A percentile compares a stretch with the other conserved stretches of the same genome.
phyloP scores from a whole-genome alignment of 208 protist species.

The Endotrypanum monterogeii region DNA sequence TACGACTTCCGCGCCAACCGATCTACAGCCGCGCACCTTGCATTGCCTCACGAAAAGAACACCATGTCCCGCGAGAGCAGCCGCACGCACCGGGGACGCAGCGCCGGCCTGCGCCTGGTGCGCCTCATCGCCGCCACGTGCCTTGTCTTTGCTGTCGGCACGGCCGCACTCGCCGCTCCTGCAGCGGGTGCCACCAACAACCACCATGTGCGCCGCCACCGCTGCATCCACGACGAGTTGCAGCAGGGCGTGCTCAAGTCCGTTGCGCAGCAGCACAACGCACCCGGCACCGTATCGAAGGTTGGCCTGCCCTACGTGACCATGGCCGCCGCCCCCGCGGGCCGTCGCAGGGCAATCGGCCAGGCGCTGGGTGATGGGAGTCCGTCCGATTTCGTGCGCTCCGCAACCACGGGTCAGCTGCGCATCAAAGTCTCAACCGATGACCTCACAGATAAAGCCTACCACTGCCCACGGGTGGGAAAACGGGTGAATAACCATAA shows the following conservation, averaged over 20 bases:
- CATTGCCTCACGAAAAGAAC: too few species aligned
- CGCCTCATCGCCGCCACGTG: conserved; percentile 24
- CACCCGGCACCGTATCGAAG: neutral
- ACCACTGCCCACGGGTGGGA: conserved; percentile 42
- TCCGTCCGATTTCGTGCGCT: neutral
- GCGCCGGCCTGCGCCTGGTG: conserved; percentile 14
- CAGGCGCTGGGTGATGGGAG: neutral
- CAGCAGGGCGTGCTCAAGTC: conserved; percentile 31
- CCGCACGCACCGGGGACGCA: conserved; percentile 11
- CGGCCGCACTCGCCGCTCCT: too few species aligned
- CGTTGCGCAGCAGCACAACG: conserved; percentile 3
- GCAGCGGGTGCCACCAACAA: too few species aligned
- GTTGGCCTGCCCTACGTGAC: conserved; percentile 10
- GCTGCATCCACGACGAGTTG: conserved; percentile 22
- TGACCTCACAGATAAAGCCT: conserved; percentile 32
- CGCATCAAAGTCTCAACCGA: conserved; percentile 35
- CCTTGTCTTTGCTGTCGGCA: neutral
- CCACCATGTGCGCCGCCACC: conserved; percentile 12
- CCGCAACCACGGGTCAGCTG: conserved; percentile 29
- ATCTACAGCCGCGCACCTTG: too few species aligned
- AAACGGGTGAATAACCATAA: conserved; percentile 20
- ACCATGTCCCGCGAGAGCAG: neutral
- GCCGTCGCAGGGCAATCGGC: neutral
- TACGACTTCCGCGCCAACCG: too few species aligned
- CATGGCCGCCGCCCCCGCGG: neutral